Conservation (phyloP, 2,329 filamentous ascomycete species). For the Elsinoe perseae region DNA sequence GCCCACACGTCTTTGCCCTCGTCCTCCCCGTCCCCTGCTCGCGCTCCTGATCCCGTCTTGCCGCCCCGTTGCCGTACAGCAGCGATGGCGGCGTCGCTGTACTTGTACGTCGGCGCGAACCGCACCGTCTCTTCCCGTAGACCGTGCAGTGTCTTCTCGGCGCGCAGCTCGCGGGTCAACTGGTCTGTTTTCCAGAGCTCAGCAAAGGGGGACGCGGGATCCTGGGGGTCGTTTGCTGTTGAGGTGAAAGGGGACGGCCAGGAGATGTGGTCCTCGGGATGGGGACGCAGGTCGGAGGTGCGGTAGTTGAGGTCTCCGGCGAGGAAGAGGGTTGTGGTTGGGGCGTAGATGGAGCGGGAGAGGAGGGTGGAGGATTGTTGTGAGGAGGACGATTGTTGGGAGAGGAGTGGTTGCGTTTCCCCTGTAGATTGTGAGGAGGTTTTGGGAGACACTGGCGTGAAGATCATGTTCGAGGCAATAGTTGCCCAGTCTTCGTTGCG, state of each 20-base stretch:
- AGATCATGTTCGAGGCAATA: constrained; percentile 73
- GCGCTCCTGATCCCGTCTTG: not conserved
- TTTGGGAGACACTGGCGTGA: constrained; percentile 35
- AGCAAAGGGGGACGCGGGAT: constrained; percentile 57
- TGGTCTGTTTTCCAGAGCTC: constrained; percentile 70
- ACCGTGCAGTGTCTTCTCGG: constrained; percentile 67
- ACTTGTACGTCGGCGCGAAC: constrained; percentile 95
- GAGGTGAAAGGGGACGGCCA: constrained; percentile 54
- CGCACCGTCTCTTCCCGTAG: constrained; percentile 63
- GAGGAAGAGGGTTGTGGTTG: constrained; percentile 71
- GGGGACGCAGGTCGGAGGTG: constrained; percentile 54
- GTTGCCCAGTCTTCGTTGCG: constrained; percentile 84
- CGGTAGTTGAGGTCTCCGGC: constrained; percentile 94
- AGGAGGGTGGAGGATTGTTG: not conserved
- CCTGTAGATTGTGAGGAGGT: constrained; percentile 8
- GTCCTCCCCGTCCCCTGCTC: constrained; percentile 20
- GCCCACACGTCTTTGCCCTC: constrained; percentile 53
- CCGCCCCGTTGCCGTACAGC: constrained; percentile 22
- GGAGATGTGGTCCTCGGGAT: constrained; percentile 45
- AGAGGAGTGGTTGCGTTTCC: constrained; percentile 29
- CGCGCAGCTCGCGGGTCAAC: constrained; percentile 61
- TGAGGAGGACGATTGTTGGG: constrained; percentile 17
- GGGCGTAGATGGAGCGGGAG: constrained; percentile 54
- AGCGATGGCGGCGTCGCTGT: constrained; percentile 42
- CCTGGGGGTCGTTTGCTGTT: constrained; percentile 45